Conservation (phyloP, 179 eudicot genomes). For the Spinacia oleracea region DNA sequence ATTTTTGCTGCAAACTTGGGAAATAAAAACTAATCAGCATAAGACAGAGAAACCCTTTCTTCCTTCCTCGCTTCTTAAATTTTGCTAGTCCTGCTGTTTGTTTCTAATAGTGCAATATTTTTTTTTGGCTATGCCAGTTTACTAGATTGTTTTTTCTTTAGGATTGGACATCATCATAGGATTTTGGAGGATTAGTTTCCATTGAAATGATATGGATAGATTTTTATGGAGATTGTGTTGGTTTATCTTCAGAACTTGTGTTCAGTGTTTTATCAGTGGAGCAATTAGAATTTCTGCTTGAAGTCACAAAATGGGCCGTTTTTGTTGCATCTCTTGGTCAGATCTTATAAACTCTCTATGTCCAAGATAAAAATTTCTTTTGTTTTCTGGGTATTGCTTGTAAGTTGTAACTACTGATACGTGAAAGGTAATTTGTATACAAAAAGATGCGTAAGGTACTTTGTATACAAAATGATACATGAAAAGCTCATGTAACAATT, state of each 20-base stretch:
- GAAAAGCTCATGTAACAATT: no score
- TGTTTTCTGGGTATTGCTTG: neutral
- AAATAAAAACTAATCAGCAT: neutral
- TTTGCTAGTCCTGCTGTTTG: neutral
- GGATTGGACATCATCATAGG: neutral
- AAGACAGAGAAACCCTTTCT: neutral
- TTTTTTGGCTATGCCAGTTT: neutral
- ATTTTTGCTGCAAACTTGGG: slow-evolving; percentile 1
- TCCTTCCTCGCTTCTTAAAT: no score
- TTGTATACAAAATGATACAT: no score
- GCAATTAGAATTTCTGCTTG: neutral
- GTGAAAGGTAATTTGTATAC: neutral
- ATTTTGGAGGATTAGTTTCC: neutral
- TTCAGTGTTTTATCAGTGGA: neutral
- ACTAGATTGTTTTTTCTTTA: neutral
- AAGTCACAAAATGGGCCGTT: neutral
- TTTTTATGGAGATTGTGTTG: neutral
- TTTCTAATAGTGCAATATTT: neutral
- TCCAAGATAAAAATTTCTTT: neutral
- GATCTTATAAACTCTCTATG: no score
- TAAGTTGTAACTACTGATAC: neutral
- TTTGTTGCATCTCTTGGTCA: no score
- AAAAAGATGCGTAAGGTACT: no score
- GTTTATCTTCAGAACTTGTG: neutral
- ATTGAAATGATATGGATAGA: neutral